Evolutionary conservation across 768 basidiomycete genomes (phyloP), one percentile per base, ranked within the genome.

Genomic region (Ramaria sp.): DNA sequence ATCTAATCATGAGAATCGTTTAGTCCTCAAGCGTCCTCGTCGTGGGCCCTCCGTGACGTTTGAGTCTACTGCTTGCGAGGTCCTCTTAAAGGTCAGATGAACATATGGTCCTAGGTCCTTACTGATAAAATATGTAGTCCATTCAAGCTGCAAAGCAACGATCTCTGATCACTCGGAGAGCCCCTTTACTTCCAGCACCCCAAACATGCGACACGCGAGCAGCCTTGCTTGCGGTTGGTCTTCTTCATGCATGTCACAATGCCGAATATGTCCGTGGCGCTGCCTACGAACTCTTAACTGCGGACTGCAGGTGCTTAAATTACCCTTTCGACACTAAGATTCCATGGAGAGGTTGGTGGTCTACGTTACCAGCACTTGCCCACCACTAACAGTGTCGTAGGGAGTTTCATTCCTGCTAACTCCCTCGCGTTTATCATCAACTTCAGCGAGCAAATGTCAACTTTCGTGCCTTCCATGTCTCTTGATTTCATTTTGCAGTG

Each of bases 401-500:
- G 81, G 51, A 79, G 84, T 41, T 86, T 85, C 59, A 75, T 89
- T 53, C 84, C 86, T 15, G 81, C 84, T 2, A 81, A 84, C 59
- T 73, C 81, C 11, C 73, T 72, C 48, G 72, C 81, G 0, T 87
- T 88, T 59, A 78, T 85, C 30, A 69, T 75, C 11, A 74, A 75
- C 48, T 68, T 91, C 42, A 91, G 89, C 68, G 86, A 86, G 57
- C 78, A 78, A 39, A 70, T 92, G 13, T 81, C 90, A 2, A 74
- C 72, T 1, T 84, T 83, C 62, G 81, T 80, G n/a, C 91, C 91
- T 12, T 79, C 88, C 31, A 73, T 95, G 38, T 91, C 91, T 0
- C 72, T 95, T 17, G 92, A 95, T 68, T 91, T 95, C 70, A 73
- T 94, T 54, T 81, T 83, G 19, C 92, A 93, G 69, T 88, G 92